A percentile compares a stretch with the other conserved stretches of the same genome.
Conservation (phyloP, 371 early-diverging fungal species). For the Lichtheimia ornata region DNA sequence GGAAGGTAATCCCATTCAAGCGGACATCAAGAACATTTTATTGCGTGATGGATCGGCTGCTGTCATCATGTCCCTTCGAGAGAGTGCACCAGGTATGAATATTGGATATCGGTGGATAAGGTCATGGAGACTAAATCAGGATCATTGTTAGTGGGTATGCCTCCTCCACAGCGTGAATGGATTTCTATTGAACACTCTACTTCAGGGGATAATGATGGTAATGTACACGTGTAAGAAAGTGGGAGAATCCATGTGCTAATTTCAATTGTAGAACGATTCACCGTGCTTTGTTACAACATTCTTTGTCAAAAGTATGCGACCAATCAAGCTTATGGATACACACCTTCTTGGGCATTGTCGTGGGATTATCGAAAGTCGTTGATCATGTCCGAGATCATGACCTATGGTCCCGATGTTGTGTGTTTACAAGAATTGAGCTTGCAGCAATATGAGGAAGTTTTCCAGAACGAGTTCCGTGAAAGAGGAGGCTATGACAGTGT, state of each 20-base stretch:
- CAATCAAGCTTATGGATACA: slow-evolving; percentile 88
- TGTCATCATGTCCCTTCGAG: slow-evolving; percentile 90
- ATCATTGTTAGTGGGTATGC: slow-evolving; percentile 58
- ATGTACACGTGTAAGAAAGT: too few species aligned
- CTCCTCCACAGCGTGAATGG: slow-evolving; percentile 95
- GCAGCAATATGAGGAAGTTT: slow-evolving; percentile 80
- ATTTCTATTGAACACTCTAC: slow-evolving; percentile 61
- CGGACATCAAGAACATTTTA: slow-evolving; percentile 79
- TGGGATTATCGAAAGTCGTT: slow-evolving; percentile 95
- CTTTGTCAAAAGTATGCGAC: slow-evolving; percentile 93
- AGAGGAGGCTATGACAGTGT: slow-evolving; percentile 88
- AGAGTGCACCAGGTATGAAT: slow-evolving; percentile 78
- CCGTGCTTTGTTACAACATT: slow-evolving; percentile 95
- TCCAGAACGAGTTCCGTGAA: slow-evolving; percentile 74
- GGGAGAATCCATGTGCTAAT: too few species aligned
- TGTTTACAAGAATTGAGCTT: slow-evolving; percentile 68
- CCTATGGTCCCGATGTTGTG: slow-evolving; percentile 90
- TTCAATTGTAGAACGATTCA: slow-evolving; percentile 62
- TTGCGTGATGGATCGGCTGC: slow-evolving; percentile 88
- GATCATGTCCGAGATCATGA: slow-evolving; percentile 88
- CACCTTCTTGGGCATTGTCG: slow-evolving; percentile 96
- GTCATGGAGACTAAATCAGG: background rate
- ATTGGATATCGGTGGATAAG: background rate
- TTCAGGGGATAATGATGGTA: slow-evolving; percentile 15
- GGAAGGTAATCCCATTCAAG: slow-evolving; percentile 96